Evolutionary conservation across 176 grass and related monocot genomes (phyloP).

Genomic region (Elaeis guineensis): DNA sequence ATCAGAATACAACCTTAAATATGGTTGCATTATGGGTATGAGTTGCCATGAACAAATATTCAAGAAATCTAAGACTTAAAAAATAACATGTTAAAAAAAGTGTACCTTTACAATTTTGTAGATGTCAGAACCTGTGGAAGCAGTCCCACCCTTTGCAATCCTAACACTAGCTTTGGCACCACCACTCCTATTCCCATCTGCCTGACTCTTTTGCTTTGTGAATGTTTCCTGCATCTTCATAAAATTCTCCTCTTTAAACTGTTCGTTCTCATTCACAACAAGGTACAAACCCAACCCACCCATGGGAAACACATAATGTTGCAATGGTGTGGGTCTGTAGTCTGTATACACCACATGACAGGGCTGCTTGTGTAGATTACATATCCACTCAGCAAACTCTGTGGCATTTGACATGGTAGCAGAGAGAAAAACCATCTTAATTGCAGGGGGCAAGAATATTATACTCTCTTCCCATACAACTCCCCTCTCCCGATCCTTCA

Average conservation of each 20-base stretch:
- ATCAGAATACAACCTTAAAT: too few relatives aligned
- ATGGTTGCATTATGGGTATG: too few relatives aligned
- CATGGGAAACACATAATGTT: slow-evolving; percentile 92
- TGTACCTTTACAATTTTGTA: slow-evolving; percentile 82
- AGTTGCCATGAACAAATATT: too few relatives aligned
- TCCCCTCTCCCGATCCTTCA: slow-evolving; percentile 92
- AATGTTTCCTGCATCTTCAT: slow-evolving; percentile 83
- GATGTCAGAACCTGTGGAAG: slow-evolving; percentile 70
- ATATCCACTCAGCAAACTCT: slow-evolving; percentile 99
- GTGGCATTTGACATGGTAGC: slow-evolving; percentile 98
- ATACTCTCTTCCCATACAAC: slow-evolving; percentile 99
- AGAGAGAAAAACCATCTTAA: slow-evolving; percentile 98
- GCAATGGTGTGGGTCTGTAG: slow-evolving; percentile 89
- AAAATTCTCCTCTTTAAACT: slow-evolving; percentile 97
- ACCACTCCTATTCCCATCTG: slow-evolving; percentile 46
- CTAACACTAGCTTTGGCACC: slow-evolving; percentile 48
- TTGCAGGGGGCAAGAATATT: slow-evolving; percentile 84
- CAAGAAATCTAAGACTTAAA: too few relatives aligned
- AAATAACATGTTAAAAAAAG: background rate
- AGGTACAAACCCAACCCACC: slow-evolving; percentile 91
- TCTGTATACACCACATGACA: slow-evolving; percentile 98
- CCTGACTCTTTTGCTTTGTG: slow-evolving; percentile 36
- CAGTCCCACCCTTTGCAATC: slow-evolving; percentile 72
- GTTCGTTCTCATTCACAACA: slow-evolving; percentile 86
- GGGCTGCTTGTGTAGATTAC: slow-evolving; percentile 86